These are phyloP conservation scores for Cydonia oblonga DNA, from an alignment of 331 rosid species.

Conservation along the genomic window DNA sequence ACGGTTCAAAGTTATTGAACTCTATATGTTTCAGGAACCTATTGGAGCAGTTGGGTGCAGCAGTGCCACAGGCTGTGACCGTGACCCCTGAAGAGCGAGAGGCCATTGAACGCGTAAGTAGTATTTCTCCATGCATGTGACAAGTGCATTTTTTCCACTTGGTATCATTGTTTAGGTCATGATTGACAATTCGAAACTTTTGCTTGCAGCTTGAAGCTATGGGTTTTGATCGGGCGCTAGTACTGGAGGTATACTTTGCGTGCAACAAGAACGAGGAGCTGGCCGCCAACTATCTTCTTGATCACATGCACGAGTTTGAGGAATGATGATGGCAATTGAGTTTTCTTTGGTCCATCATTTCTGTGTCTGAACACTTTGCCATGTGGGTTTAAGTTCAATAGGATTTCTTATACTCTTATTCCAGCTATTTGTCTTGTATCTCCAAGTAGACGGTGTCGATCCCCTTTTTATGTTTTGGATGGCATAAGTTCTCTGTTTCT, in stretches of 20 bases:
- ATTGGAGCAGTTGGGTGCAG: constrained; percentile 35
- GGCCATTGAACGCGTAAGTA: constrained; percentile 65
- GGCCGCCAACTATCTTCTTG: constrained; percentile 82
- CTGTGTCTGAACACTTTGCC: background rate
- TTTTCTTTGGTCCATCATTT: background rate
- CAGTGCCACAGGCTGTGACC: constrained; percentile 47
- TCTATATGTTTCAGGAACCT: constrained; percentile 34
- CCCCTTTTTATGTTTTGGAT: constrained; percentile 7
- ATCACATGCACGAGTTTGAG: constrained; percentile 66
- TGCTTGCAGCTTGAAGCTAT: constrained; percentile 62
- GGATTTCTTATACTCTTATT: constrained; percentile 9
- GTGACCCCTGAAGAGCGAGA: constrained; percentile 69
- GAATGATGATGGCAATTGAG: constrained; percentile 21
- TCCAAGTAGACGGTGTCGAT: background rate
- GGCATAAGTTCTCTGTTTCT: constrained; percentile 2
- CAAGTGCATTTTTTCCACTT: background rate
- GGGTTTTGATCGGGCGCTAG: constrained; percentile 74
- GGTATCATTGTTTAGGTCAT: background rate
- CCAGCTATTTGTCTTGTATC: background rate
- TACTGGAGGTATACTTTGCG: constrained; percentile 76
- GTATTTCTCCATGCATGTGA: background rate
- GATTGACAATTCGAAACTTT: background rate
- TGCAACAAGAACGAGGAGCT: constrained; percentile 79
- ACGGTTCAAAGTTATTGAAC: constrained; percentile 8
- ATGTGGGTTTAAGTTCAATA: background rate